Evolutionary conservation across 768 basidiomycete species (phyloP).

Genomic region (Podaxis sp.): DNA sequence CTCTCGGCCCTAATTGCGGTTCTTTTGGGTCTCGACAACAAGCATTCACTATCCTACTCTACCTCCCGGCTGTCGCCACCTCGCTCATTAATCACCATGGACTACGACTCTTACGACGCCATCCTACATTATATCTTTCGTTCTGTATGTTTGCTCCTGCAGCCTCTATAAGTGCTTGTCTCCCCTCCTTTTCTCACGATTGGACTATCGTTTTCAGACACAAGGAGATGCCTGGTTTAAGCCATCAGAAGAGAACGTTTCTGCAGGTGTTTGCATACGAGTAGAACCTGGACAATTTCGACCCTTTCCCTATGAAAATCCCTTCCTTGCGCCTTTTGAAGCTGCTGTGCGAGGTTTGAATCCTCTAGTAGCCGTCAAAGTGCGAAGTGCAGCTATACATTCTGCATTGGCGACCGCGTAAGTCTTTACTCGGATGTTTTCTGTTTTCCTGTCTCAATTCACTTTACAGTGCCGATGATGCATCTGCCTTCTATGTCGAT

Average conservation of each 20-base stretch:
- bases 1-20: conserved; percentile 26
- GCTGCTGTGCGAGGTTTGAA: conserved; percentile 74
- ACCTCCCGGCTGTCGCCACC: conserved; percentile 27
- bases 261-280: conserved; percentile 76
- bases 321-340: conserved; percentile 79
- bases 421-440: conserved; percentile 25
- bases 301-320: conserved; percentile 85
- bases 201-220: conserved; percentile 42
- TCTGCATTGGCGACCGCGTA: conserved; percentile 73
- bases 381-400: conserved; percentile 77
- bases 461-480: conserved; percentile 52
- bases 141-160: conserved; percentile 42
- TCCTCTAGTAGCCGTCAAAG: conserved; percentile 82
- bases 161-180: conserved; percentile 1
- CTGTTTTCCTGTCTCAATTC: conserved; percentile 11
- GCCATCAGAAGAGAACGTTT: conserved; percentile 78
- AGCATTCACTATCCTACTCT: conserved; percentile 34
- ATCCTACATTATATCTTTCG: conserved; percentile 79
- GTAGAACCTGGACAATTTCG: conserved; percentile 70
- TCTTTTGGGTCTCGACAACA: conserved; percentile 27
- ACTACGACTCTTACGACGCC: conserved; percentile 82
- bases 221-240: conserved; percentile 87
- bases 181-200: not conserved
- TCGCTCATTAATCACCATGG: conserved; percentile 47
- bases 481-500: conserved; percentile 68